Base-by-base conservation (phyloP, 2,329 filamentous ascomycete genomes). In the Thyridium curvatum region DNA sequence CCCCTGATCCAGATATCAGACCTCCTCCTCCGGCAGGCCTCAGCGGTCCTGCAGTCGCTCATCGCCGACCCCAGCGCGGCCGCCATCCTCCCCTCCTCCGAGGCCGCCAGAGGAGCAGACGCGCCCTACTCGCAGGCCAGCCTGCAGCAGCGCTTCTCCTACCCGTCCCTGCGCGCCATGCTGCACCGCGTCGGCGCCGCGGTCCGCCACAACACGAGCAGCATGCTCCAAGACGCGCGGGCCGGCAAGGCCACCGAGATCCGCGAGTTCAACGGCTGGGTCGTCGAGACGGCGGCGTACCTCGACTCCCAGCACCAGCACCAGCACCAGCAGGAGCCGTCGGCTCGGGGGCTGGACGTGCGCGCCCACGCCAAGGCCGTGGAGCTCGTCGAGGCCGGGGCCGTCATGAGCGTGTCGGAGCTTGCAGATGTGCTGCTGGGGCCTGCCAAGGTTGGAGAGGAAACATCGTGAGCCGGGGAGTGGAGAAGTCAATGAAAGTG, bases 1-100 rank as follows among this genome's bases (percentile, higher is more conserved):
- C 21, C 21, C 21, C 6, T 26, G 6, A 26, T 26, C 21, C 21
- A 26, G 21, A 26, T 26, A 26, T 26, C 21, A 53, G 77, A 83
- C 33, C 64, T 77, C 17, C 69, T 96, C 4, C 66, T 95, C 6
- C 64, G 68, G n/a, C 89, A 96, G 54, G 81, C 86, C 5, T 83
- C 79, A 36, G 66, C 72, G 17, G 80, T 94, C n/a, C 75, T 94
- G 28, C 77, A 74, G 41, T 71, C 71, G 10, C 68, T 94, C 8
- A 77, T 86, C 1, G 71, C 77, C 43, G 66, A 89, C 21, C 69
- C 78, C 33, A 62, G 57, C 43, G 66, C 51, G 32, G 52, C 55
- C 13, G 53, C 52, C 8, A 64, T 76, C 21, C 52, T 75, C 18
- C 28, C 16, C n/a, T 14, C 17, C 13, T n/a, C 7, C 9, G 29